Conservation (phyloP, 495 filamentous ascomycete genomes). For the Penicillium daleae region DNA sequence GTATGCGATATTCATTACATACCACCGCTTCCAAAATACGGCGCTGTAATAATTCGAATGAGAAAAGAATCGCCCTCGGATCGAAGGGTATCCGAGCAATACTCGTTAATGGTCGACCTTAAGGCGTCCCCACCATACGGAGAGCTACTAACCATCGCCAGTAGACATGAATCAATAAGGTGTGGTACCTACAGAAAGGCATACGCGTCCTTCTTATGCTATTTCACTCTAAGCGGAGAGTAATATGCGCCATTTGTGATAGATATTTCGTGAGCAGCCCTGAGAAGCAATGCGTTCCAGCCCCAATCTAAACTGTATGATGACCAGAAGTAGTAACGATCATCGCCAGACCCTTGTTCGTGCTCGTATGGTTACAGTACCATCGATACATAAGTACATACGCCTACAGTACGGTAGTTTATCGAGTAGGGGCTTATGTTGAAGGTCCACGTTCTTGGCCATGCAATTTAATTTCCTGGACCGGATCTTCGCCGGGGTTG, state of each 20-base stretch:
- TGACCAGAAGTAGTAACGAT: not conserved
- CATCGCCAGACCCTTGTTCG: not conserved
- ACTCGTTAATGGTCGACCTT: not conserved
- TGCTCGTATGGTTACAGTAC: not conserved
- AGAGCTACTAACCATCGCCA: not conserved
- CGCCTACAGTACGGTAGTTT: no score
- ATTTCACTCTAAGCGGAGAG: not conserved
- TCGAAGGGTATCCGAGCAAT: not conserved
- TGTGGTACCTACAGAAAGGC: not conserved
- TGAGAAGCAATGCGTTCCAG: not conserved
- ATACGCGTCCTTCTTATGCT: not conserved
- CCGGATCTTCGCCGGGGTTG: not conserved
- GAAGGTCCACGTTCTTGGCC: not conserved
- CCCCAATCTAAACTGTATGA: not conserved
- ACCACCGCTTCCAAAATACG: not conserved
- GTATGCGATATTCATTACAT: not conserved
- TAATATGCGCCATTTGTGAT: not conserved
- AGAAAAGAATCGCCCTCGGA: not conserved
- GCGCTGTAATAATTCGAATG: not conserved
- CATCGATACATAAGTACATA: no score
- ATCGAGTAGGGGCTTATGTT: not conserved
- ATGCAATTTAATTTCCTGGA: not conserved
- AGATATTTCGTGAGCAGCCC: not conserved
- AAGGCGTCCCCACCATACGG: not conserved
- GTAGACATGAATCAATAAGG: not conserved